Evolutionary conservation across 2,329 filamentous ascomycete genomes (phyloP).

Genomic region (Scedosporium boydii): DNA sequence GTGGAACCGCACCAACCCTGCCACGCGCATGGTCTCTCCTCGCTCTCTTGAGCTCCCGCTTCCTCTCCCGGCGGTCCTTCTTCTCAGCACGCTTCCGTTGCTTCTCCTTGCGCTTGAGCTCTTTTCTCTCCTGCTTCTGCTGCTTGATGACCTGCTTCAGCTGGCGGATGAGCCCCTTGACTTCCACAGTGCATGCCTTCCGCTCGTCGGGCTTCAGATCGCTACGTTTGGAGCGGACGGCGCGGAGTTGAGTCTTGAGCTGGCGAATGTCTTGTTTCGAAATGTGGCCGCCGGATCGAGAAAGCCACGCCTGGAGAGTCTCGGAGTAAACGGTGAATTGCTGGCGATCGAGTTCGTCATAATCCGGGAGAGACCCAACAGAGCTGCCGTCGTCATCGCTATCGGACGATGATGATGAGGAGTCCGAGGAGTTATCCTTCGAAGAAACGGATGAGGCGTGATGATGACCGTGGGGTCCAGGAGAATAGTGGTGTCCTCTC

Average conservation of each 20-base stretch:
- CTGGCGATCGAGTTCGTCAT: slow-evolving; percentile 36
- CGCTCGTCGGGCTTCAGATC: background rate
- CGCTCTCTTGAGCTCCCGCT: slow-evolving; percentile 19
- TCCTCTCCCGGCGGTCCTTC: slow-evolving; percentile 20
- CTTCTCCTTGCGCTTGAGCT: slow-evolving; percentile 20
- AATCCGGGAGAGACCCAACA: slow-evolving; percentile 44
- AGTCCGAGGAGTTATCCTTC: slow-evolving; percentile 21
- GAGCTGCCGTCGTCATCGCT: slow-evolving; percentile 20
- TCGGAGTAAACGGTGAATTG: slow-evolving; percentile 38
- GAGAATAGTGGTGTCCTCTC: slow-evolving; percentile 5
- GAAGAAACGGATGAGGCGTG: slow-evolving; percentile 11
- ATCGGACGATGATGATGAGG: slow-evolving; percentile 23
- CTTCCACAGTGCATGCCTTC: slow-evolving; percentile 21
- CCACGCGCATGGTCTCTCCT: slow-evolving; percentile 20
- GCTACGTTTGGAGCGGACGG: background rate
- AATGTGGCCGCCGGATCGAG: slow-evolving; percentile 37
- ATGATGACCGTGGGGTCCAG: background rate
- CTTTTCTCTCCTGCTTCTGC: slow-evolving; percentile 19
- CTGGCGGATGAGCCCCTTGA: slow-evolving; percentile 33
- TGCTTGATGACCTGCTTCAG: slow-evolving; percentile 34
- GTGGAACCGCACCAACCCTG: slow-evolving; percentile 3
- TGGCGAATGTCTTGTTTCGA: slow-evolving; percentile 31
- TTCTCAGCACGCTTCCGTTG: slow-evolving; percentile 14
- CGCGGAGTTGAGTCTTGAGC: slow-evolving; percentile 1
- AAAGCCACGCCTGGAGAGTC: slow-evolving; percentile 38